Percentiles rank a stretch among this genome's conserved stretches.
Conservation (phyloP, 2,329 filamentous ascomycete genomes). For the Stemphylium vesicarium region DNA sequence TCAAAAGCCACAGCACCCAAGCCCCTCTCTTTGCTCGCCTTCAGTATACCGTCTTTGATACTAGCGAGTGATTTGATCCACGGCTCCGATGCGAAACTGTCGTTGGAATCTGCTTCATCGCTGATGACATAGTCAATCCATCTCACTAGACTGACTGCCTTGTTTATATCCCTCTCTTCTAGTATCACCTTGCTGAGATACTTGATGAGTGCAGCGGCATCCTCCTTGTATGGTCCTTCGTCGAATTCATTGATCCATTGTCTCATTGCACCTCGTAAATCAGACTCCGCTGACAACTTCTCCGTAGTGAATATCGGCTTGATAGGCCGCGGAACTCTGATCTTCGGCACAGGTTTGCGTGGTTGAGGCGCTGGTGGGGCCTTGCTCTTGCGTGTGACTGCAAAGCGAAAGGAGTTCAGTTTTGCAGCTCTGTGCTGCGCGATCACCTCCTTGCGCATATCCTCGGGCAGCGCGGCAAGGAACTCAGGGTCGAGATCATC, state of each 20-base stretch:
- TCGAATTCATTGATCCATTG: conserved; percentile 78
- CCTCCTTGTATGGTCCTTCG: conserved; percentile 78
- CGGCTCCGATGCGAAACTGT: neutral
- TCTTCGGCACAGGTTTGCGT: conserved; percentile 26
- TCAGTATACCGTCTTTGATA: conserved; percentile 6
- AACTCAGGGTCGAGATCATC: conserved; percentile 63
- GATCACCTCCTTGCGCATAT: conserved; percentile 70
- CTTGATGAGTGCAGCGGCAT: conserved; percentile 74
- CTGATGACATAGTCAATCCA: conserved; percentile 63
- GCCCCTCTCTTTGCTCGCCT: conserved; percentile 1
- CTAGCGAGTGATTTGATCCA: neutral
- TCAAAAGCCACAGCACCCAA: conserved; percentile 15
- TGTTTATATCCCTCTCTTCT: conserved; percentile 79
- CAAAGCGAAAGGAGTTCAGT: conserved; percentile 35
- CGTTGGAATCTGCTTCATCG: conserved; percentile 12
- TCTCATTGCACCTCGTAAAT: conserved; percentile 75
- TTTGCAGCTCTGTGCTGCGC: conserved; percentile 66
- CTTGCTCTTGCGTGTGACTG: conserved; percentile 37
- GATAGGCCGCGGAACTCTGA: conserved; percentile 57
- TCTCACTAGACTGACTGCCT: conserved; percentile 71
- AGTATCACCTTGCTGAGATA: conserved; percentile 75
- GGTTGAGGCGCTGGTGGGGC: conserved; percentile 7
- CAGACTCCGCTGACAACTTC: conserved; percentile 61
- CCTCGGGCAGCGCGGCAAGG: conserved; percentile 80
- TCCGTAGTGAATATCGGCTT: conserved; percentile 68